Percentiles rank a stretch among this genome's conserved stretches.
phyloP scores from a whole-genome alignment of 2,329 filamentous ascomycete species.

The Rachicladosporium sp. region DNA sequence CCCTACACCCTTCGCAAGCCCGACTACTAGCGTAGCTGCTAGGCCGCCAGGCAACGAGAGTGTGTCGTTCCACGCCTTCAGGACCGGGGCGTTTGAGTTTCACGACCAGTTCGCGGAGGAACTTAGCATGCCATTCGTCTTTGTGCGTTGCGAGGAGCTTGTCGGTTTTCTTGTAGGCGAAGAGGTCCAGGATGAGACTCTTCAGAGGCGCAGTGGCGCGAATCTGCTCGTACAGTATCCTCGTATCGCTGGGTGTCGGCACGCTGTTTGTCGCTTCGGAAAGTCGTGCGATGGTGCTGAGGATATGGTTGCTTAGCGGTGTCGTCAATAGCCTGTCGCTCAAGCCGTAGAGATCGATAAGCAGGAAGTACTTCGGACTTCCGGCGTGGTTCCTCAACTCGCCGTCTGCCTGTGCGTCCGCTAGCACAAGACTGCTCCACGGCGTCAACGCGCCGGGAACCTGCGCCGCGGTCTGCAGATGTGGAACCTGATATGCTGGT shows the following conservation, averaged over 20 bases:
- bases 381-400: constrained; percentile 33
- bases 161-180: constrained; percentile 42
- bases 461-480: constrained; percentile 3
- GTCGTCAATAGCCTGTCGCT: constrained; percentile 36
- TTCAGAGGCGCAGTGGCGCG: constrained; percentile 27
- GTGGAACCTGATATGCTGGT: constrained; percentile 7
- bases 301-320: constrained; percentile 31
- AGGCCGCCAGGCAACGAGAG: constrained; percentile 28
- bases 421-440: constrained; percentile 1
- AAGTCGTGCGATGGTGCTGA: constrained; percentile 31
- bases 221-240: constrained; percentile 35
- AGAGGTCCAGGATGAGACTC: constrained; percentile 35
- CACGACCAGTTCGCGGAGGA: constrained; percentile 35
- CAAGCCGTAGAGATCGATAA: constrained; percentile 35
- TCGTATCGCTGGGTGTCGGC: constrained; percentile 36
- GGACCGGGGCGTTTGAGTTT: constrained; percentile 33
- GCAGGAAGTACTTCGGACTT: constrained; percentile 38
- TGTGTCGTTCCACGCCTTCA: constrained; percentile 31
- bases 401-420: constrained; percentile 17
- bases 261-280: constrained; percentile 38
- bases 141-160: constrained; percentile 33
- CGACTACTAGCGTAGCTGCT: constrained; percentile 19
- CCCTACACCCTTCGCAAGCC: constrained; percentile 28
- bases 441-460: constrained; percentile 2
- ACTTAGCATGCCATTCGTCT: constrained; percentile 37